These are phyloP conservation scores for Tuber borchii DNA, from an alignment of 495 filamentous ascomycete genomes.

Conservation along the genomic window DNA sequence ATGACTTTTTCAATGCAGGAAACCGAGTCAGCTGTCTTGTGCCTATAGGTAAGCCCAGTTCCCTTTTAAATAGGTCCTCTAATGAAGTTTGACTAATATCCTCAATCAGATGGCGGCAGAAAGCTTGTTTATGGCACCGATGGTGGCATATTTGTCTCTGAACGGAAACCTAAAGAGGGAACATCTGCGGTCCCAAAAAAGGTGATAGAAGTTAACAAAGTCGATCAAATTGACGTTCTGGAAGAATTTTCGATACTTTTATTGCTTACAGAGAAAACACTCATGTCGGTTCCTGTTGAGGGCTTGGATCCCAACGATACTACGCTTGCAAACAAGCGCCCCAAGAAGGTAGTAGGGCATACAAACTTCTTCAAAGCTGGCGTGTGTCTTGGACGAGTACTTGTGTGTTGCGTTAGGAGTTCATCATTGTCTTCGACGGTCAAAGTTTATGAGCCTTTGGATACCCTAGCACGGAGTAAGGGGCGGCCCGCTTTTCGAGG, in stretches of 20 bases:
- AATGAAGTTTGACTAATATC: slow-evolving; percentile 2
- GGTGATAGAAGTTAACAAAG: slow-evolving; percentile 76
- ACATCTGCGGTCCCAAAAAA: slow-evolving; percentile 65
- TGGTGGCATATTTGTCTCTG: slow-evolving; percentile 81
- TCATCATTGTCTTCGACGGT: slow-evolving; percentile 85
- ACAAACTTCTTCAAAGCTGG: slow-evolving; percentile 98
- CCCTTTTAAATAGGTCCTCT: slow-evolving; percentile 43
- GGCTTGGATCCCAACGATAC: slow-evolving; percentile 75
- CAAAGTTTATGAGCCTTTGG: slow-evolving; percentile 96
- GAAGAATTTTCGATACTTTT: slow-evolving; percentile 89
- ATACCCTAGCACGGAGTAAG: slow-evolving; percentile 76
- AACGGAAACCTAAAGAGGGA: slow-evolving; percentile 75
- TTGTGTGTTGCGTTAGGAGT: slow-evolving; percentile 92
- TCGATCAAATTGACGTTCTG: slow-evolving; percentile 92
- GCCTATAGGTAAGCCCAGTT: slow-evolving; percentile 62
- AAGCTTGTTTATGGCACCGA: slow-evolving; percentile 94
- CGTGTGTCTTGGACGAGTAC: slow-evolving; percentile 85
- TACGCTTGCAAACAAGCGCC: slow-evolving; percentile 65
- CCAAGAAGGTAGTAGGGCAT: slow-evolving; percentile 95
- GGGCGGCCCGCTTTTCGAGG: slow-evolving; percentile 88
- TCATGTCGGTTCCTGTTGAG: slow-evolving; percentile 77
- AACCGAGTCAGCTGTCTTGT: slow-evolving; percentile 90
- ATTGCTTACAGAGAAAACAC: slow-evolving; percentile 85
- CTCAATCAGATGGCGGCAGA: slow-evolving; percentile 69
- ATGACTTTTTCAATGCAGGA: slow-evolving; percentile 69